Base-by-base conservation (phyloP, 2,329 filamentous ascomycete genomes). In the Pyrenophora teres region DNA sequence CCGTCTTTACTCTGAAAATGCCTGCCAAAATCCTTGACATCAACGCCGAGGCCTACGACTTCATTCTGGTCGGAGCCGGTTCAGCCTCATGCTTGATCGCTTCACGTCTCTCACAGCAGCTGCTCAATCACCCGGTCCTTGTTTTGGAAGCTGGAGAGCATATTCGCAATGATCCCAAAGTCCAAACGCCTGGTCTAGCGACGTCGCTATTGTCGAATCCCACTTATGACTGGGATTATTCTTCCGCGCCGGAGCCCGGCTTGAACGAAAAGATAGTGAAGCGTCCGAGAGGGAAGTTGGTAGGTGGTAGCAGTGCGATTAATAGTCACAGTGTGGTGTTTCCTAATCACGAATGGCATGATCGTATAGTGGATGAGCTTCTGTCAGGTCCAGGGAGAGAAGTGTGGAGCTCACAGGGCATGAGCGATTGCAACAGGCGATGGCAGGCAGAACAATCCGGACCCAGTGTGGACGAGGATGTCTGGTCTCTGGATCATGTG, bases 241-340 rank as follows among this genome's bases (percentile, higher is more conserved):
- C 21, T 4, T 47, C 45, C n/a, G 40, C n/a, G 13, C 52, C 54
- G 6, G 56, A 63, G 47, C 52, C 49, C 4, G 52, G 53, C 6
- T 37, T 63, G 40, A 55, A 57, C 16, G 31, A 42, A 6, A 60
- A 52, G 19, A 56, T 19, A 2, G 37, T 63, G 19, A 57, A 60
- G 30, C 60, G 59, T 42, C 59, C 57, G 32, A 58, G 59, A 40
- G 59, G 59, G 10, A 63, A 56, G 35, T 19, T 62, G 31, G 54
- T 60, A 2, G 59, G 60, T 6, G 60, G 56, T 16, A 62, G 43
- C 21, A 62, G 59, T 53, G 59, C 59, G 16, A 63, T 62, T 19
- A 63, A 63, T 32, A 60, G 56, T 33, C 60, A 62, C 9, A 63
- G 59, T 21, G 53, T 60, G 16, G 56, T 63, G 2, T 63, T 57